These are phyloP conservation scores for Herpetomonas muscarum DNA, from an alignment of 208 protist genomes.

Conservation along the genomic window DNA sequence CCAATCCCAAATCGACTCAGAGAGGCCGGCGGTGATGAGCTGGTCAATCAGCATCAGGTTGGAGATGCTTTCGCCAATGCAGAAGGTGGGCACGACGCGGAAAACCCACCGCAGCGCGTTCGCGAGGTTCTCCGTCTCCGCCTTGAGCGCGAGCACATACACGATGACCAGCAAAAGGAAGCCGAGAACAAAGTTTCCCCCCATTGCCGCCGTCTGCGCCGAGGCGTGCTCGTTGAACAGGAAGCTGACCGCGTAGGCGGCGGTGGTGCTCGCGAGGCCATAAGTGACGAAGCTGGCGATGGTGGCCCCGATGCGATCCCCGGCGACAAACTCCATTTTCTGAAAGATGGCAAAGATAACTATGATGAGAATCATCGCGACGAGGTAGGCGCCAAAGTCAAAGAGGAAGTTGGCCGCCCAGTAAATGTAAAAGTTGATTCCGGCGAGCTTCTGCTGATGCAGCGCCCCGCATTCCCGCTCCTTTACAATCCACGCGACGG, in stretches of 20 bases:
- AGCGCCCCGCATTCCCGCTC: conserved; percentile 40
- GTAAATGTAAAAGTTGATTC: conserved; percentile 39
- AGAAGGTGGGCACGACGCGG: conserved; percentile 52
- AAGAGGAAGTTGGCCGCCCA: conserved; percentile 61
- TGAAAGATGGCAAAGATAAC: conserved; percentile 37
- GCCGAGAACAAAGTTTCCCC: conserved; percentile 46
- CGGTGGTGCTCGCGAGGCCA: conserved; percentile 31
- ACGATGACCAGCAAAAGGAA: conserved; percentile 40
- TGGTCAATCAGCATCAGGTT: conserved; percentile 13
- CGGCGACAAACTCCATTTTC: conserved; percentile 28
- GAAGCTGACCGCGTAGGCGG: conserved; percentile 42
- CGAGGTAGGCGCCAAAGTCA: conserved; percentile 36
- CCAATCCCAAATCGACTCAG: conserved; percentile 15
- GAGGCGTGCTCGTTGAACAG: conserved; percentile 47
- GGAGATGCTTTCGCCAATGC: conserved; percentile 48
- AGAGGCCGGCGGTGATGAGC: conserved; percentile 11
- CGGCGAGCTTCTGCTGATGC: conserved; percentile 46
- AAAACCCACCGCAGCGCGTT: conserved; percentile 30
- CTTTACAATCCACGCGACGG: conserved; percentile 44
- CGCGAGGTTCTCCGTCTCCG: conserved; percentile 18
- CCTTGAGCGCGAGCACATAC: conserved; percentile 24
- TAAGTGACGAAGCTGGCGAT: conserved; percentile 36
- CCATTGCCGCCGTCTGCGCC: conserved; percentile 46
- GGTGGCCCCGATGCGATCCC: conserved; percentile 16
- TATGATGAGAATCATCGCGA: conserved; percentile 34